Evolutionary conservation across 805 yeast species (phyloP), one percentile per base, ranked within the genome.

Genomic region (Pichia heedii): DNA sequence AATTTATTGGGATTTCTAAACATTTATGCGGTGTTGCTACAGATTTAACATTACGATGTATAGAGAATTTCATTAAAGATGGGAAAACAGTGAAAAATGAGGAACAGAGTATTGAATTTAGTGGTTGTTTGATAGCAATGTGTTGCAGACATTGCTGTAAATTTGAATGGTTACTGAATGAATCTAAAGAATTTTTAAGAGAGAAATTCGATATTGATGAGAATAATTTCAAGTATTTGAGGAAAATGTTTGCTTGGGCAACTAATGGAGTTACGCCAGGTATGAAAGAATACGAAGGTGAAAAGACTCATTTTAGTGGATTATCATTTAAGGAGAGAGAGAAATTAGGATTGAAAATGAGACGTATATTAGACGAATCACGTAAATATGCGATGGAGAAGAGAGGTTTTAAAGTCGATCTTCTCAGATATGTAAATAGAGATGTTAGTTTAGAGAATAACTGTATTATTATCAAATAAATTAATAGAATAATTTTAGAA

Each of bases 1-100:
- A 15, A 6, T 29, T 29, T 29, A 80, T 82, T 9, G 86, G 80
- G 1, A 76, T 88, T 3, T 87, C 96, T 5, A 88, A 88, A 59
- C 97, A 88, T 63, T 63, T 89, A 30, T 88, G 97, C 63, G 97
- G 97, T 5, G 94, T 84, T 3, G 97, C 97, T 1, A 89, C 96
- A 0, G 97, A 88, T 58, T 65, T 88, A 40, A 83, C 96, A 0
- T 61, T 89, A 22, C 69, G 77, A 51, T 81, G 87, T 62, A 58
- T 87, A 3, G 47, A 70, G 0, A 51, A 58, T 12, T 47, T 68
- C 2, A 29, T 29, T 15, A 9, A 15, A 10, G 32, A 29, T 29
- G n/a, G n/a, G n/a, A n/a, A n/a, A n/a, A n/a, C n/a, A n/a, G n/a
- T n/a, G n/a, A 39, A 40, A 9, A 37, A 38, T 16, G 52, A 48